Base-by-base conservation (phyloP, 345 rosid species). In the Atalantia buxifolia region DNA sequence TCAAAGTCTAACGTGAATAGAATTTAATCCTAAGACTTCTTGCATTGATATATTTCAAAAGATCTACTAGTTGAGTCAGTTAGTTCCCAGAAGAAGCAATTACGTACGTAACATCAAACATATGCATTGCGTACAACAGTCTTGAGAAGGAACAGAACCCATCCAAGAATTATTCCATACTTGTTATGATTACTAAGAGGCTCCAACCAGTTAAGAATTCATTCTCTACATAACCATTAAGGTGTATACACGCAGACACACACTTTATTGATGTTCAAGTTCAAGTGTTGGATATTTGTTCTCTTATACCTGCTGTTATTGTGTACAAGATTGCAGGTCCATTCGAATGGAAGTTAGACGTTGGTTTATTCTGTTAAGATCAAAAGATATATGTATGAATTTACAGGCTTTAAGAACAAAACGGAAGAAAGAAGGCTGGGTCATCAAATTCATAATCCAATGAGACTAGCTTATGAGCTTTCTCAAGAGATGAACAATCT, bases 161-260 rank as follows among this genome's bases (percentile, higher is more conserved):
- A 42, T 10, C 14, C 22, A 64, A 64, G 64, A 75, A 72, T 72
- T 45, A 75, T 64, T 64, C 69, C 28, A 48, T 64, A 5, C 77
- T 62, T 75, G 61, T 48, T 64, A 65, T 64, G 31, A 42, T 18
- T 4, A 27, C 16, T 22, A 22, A 31, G 36, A 21, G 19, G 40
- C 40, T 45, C 33, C 12, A 21, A 48, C 7, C 30, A 70, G 27
- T 64, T 1, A 61, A 45, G 69, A 33, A 75, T 64, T 59, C 66
- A 64, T 75, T 75, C 62, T 75, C 64, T 75, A 28, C 45, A 48
- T 45, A 24, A 21, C 19, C 30, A 50, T 24, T 36, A 45, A 38
- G 42, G 42, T 9, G 42, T 38, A 9, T 2, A 9, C 42, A 38
- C 2, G 10, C 42, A 38, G 42, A 38, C 42, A 38, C 40, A 36